These are phyloP conservation scores for Alternaria atra DNA, from an alignment of 2,329 filamentous ascomycete genomes.

Conservation along the genomic window DNA sequence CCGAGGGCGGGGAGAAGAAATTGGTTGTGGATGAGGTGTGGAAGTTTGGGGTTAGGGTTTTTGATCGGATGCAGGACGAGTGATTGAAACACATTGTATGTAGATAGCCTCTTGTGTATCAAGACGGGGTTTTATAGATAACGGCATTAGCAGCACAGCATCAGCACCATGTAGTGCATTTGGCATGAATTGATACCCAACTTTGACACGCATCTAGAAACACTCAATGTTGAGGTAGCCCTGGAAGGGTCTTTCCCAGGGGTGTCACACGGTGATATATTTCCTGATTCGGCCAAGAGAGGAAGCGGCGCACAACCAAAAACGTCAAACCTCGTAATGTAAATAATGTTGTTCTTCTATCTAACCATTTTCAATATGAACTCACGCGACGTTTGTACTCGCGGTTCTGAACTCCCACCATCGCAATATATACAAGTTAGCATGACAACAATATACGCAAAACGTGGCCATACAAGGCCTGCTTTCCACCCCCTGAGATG, in stretches of 20 bases:
- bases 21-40: slow-evolving; percentile 78
- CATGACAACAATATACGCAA: slow-evolving; percentile 8
- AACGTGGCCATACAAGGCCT: slow-evolving; percentile 15
- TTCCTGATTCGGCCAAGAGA: too few relatives aligned
- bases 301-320: background rate
- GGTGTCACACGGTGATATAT: too few relatives aligned
- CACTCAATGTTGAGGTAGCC: too few relatives aligned
- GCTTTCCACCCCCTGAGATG: slow-evolving; percentile 7
- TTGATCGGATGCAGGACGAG: slow-evolving; percentile 20
- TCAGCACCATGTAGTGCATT: background rate
- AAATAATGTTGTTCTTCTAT: slow-evolving; percentile 12
- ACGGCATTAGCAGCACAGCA: background rate
- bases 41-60: slow-evolving; percentile 71
- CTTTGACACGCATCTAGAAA: too few relatives aligned
- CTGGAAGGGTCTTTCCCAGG: too few relatives aligned
- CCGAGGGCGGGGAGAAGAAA: slow-evolving; percentile 57
- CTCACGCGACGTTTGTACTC: slow-evolving; percentile 14
- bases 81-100: slow-evolving; percentile 2
- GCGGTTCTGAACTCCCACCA: slow-evolving; percentile 13
- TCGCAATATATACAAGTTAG: slow-evolving; percentile 15
- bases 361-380: slow-evolving; percentile 10
- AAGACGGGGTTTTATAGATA: too few relatives aligned
- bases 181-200: too few relatives aligned
- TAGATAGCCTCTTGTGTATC: background rate
- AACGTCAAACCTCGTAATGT: background rate